Percentiles rank a stretch among this genome's conserved stretches.
Conservation (phyloP, 345 rosid species). For the Schrenkiella parvula region DNA sequence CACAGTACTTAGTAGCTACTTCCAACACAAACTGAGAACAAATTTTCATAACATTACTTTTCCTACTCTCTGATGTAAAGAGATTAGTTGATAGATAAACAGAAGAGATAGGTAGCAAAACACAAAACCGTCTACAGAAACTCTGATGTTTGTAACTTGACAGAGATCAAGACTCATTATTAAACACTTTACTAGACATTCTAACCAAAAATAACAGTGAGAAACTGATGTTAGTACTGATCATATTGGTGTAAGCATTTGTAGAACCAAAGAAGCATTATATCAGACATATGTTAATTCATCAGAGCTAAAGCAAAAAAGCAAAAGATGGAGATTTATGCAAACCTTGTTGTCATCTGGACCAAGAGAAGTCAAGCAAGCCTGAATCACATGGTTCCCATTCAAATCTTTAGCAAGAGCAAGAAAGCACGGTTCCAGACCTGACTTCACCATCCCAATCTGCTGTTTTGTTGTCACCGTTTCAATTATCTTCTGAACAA, state of each 20-base stretch:
- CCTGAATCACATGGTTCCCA: constrained; percentile 74
- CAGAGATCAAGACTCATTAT: neutral
- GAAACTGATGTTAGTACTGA: neutral
- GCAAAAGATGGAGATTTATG: neutral
- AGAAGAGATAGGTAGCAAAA: neutral
- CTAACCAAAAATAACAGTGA: neutral
- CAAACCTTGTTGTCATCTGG: constrained; percentile 58
- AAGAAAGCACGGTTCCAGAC: constrained; percentile 55
- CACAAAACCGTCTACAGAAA: neutral
- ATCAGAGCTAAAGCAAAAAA: neutral
- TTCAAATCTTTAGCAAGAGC: constrained; percentile 61
- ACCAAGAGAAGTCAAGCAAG: constrained; percentile 58
- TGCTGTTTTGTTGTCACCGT: constrained; percentile 55
- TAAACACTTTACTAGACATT: neutral
- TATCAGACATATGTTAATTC: neutral
- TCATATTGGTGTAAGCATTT: neutral
- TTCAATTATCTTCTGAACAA: constrained; percentile 68
- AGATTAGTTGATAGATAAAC: neutral
- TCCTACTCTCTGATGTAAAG: neutral
- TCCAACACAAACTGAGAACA: constrained; percentile 56
- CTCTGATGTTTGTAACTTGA: neutral
- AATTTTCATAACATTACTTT: neutral
- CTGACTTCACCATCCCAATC: constrained; percentile 40
- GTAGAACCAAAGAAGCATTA: neutral
- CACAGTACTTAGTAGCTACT: constrained; percentile 55